Base-by-base conservation (phyloP, 345 rosid species). In the Euphorbia pulcherrima region DNA sequence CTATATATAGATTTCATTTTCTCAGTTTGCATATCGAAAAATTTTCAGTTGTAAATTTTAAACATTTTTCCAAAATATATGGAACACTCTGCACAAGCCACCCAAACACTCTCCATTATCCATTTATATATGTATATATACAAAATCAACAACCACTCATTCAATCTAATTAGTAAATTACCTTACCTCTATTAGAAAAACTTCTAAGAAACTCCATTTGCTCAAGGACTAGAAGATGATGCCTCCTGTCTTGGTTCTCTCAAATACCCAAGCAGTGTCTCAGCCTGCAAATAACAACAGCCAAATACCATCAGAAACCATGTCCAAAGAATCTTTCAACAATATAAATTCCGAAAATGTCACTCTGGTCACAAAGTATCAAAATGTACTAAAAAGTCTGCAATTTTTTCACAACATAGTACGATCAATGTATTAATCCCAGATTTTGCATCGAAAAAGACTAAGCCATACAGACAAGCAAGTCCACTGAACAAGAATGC, bases 181-280 rank as follows among this genome's bases (percentile, higher is more conserved):
- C 47, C 73, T 70, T 71, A n/a, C 77, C 80, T 66, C 57, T 67
- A 67, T 52, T 23, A 39, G 47, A 62, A 62, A 23, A 26, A 16
- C 24, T 33, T 56, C 17, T 59, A 14, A 6, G 14, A 41, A 47
- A 17, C 54, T 8, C 8, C 55, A 62, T 53, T 35, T 41, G 51
- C 46, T 83, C 68, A 86, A 62, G 89, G 88, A 76, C 78, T 86
- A 41, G 87, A 78, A 26, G 87, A 79, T 0, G 84, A 75, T 41
- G 87, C 84, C 59, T 86, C 88, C 48, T 83, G 83, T 67, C 96
- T 82, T 40, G 88, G 86, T 72, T 83, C 96, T 73, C 96, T 72
- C 62, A 90, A 82, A 80, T 90, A 86, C 55, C 82, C 84, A 58
- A 90, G 86, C 28, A 90, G 96, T 17, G 78, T 91, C 79, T 91